A percentile compares a stretch with the other conserved stretches of the same genome.
Conservation (phyloP, 129 eudicot genomes). For the Arctium lappa region DNA sequence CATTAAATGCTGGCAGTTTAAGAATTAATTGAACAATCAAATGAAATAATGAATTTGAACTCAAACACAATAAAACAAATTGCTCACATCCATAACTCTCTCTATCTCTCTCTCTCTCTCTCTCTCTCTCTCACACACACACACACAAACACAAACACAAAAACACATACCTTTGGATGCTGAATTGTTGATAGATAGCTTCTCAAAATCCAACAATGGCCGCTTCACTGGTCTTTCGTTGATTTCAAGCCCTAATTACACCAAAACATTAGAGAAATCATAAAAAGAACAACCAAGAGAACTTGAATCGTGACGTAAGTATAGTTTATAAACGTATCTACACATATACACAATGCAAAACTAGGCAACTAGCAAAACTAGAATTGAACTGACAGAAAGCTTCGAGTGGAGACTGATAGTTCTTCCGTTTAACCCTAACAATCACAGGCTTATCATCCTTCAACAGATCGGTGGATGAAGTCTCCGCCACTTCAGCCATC, state of each 20-base stretch:
- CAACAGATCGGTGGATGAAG: slow-evolving; percentile 27
- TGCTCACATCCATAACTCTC: not conserved
- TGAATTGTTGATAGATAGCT: slow-evolving; percentile 62
- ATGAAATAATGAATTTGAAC: not conserved
- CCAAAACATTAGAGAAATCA: not conserved
- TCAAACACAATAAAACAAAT: not conserved
- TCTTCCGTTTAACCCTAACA: slow-evolving; percentile 84
- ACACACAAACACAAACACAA: not conserved
- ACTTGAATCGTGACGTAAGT: not conserved
- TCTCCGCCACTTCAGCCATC: slow-evolving; percentile 30
- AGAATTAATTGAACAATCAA: not conserved
- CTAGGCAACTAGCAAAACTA: not conserved
- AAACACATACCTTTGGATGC: slow-evolving; percentile 40
- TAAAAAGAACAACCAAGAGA: not conserved
- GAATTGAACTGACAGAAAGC: slow-evolving; percentile 57
- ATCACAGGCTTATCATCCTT: slow-evolving; percentile 58
- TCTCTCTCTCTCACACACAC: not conserved
- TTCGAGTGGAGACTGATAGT: slow-evolving; percentile 77
- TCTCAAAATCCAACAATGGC: slow-evolving; percentile 70
- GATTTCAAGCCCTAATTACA: slow-evolving; percentile 83
- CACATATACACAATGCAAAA: not conserved
- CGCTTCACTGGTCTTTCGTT: slow-evolving; percentile 79
- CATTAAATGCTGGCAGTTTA: not conserved
- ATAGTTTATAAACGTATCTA: not conserved
- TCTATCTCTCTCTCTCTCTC: not conserved